Evolutionary conservation across 805 yeast species (phyloP).

Genomic region (Yarrowia sp.): DNA sequence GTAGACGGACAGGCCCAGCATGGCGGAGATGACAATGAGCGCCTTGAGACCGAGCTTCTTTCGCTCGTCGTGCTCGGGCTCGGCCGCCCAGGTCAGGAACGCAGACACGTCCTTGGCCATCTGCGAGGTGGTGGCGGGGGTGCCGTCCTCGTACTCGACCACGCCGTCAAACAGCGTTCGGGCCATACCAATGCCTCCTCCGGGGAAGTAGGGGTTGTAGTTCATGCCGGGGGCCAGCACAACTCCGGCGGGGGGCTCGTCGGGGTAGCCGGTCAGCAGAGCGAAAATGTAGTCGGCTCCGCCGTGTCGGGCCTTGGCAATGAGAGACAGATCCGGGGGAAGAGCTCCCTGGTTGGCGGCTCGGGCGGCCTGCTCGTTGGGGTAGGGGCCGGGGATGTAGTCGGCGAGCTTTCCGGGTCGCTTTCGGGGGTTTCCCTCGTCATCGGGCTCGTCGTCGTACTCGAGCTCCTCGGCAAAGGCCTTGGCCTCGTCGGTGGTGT

Average conservation of each 20-base stretch:
- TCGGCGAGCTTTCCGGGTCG: constrained; percentile 98
- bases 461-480: constrained; percentile 94
- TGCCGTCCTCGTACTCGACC: constrained; percentile 98
- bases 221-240: constrained; percentile 87
- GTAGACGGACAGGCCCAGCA: constrained; percentile 81
- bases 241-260: constrained; percentile 98
- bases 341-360: constrained; percentile 99
- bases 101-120: constrained; percentile 98
- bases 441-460: constrained; percentile 95
- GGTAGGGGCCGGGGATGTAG: constrained; percentile 90
- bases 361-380: constrained; percentile 98
- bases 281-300: constrained; percentile 94
- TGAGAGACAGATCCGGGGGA: constrained; percentile 96
- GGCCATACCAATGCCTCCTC: constrained; percentile 99
- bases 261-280: constrained; percentile 96
- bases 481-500: constrained; percentile 83
- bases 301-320: constrained; percentile 99
- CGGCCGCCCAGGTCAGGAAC: constrained; percentile 97
- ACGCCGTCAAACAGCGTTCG: constrained; percentile 96
- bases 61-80: constrained; percentile 98
- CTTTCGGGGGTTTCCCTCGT: constrained; percentile 95
- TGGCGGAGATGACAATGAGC: constrained; percentile 68
- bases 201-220: constrained; percentile 99
- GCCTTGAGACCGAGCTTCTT: constrained; percentile 96
- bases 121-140: constrained; percentile 97